A percentile compares a stretch with the other conserved stretches of the same genome.
phyloP scores from a whole-genome alignment of 768 basidiomycete species.

The Antrodiella citrinella region DNA sequence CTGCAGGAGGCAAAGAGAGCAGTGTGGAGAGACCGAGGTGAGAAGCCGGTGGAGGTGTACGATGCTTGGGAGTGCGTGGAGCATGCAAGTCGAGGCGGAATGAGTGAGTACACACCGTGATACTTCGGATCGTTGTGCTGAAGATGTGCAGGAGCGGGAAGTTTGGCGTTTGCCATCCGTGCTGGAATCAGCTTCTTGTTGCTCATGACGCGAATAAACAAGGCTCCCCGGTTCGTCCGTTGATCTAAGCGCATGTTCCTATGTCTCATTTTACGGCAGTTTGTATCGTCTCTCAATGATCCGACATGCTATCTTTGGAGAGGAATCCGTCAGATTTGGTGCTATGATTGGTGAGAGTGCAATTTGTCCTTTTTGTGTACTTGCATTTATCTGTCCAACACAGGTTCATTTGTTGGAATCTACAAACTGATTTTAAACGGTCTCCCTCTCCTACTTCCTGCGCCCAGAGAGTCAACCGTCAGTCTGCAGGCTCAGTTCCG shows the following conservation, averaged over 20 bases:
- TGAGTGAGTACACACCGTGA: constrained; percentile 42
- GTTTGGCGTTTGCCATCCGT: constrained; percentile 73
- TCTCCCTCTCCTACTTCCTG: constrained; percentile 59
- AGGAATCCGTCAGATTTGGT: constrained; percentile 77
- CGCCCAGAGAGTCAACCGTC: constrained; percentile 22
- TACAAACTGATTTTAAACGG: constrained; percentile 76
- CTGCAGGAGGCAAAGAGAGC: constrained; percentile 66
- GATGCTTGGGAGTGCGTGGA: constrained; percentile 56
- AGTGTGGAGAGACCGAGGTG: constrained; percentile 72
- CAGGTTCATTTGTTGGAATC: constrained; percentile 65
- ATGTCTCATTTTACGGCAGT: background rate
- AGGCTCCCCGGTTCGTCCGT: constrained; percentile 49
- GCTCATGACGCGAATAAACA: constrained; percentile 64
- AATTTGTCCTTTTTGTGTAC: too few relatives aligned
- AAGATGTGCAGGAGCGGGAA: constrained; percentile 54
- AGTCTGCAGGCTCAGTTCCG: constrained; percentile 14
- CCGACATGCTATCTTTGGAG: constrained; percentile 76
- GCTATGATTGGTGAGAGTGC: constrained; percentile 77
- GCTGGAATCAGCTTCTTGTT: constrained; percentile 77
- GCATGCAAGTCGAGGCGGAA: constrained; percentile 65
- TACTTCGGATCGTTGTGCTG: background rate
- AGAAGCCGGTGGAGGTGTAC: constrained; percentile 59
- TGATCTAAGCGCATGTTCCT: background rate
- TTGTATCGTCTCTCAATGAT: constrained; percentile 53
- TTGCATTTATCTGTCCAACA: too few relatives aligned